A percentile compares a stretch with the other conserved stretches of the same genome.
Evolutionary conservation across 2,329 filamentous ascomycete species (phyloP).

Genomic region (Gliomastix tumulicola): DNA sequence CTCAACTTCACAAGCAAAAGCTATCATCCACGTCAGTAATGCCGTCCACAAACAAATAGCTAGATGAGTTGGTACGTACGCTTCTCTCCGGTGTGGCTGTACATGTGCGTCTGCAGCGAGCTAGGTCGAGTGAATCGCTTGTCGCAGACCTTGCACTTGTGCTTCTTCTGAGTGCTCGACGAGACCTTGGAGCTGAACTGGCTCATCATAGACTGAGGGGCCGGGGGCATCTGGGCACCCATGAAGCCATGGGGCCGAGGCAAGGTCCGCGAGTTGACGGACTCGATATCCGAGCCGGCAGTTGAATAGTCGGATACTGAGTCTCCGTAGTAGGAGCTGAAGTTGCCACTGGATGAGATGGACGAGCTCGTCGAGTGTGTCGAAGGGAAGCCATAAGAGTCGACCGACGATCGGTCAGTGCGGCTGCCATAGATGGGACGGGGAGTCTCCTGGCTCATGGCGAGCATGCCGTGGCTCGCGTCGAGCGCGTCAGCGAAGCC

Average conservation of each 20-base stretch:
- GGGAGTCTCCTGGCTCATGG: slow-evolving; percentile 91
- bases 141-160: slow-evolving; percentile 98
- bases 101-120: slow-evolving; percentile 95
- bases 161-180: slow-evolving; percentile 96
- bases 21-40: slow-evolving; percentile 34
- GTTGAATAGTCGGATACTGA: slow-evolving; percentile 94
- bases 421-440: slow-evolving; percentile 77
- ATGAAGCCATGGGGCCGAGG: slow-evolving; percentile 65
- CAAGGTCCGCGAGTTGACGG: slow-evolving; percentile 72
- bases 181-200: slow-evolving; percentile 97
- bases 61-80: slow-evolving; percentile 60
- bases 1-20: slow-evolving; percentile 89
- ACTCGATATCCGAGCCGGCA: slow-evolving; percentile 78
- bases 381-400: slow-evolving; percentile 88
- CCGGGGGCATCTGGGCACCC: slow-evolving; percentile 63
- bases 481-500: slow-evolving; percentile 87
- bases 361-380: slow-evolving; percentile 82
- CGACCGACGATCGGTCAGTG: slow-evolving; percentile 63
- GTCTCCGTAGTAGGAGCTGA: slow-evolving; percentile 76
- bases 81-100: slow-evolving; percentile 97
- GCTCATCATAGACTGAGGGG: slow-evolving; percentile 96
- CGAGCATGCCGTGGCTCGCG: slow-evolving; percentile 88
- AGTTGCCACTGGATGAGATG: slow-evolving; percentile 77
- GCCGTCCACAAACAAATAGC: not conserved
- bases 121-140: slow-evolving; percentile 94